A percentile compares a stretch with the other conserved stretches of the same genome.
Conservation (phyloP, 805 yeast species). For the Diddensiella santjacobensis region DNA sequence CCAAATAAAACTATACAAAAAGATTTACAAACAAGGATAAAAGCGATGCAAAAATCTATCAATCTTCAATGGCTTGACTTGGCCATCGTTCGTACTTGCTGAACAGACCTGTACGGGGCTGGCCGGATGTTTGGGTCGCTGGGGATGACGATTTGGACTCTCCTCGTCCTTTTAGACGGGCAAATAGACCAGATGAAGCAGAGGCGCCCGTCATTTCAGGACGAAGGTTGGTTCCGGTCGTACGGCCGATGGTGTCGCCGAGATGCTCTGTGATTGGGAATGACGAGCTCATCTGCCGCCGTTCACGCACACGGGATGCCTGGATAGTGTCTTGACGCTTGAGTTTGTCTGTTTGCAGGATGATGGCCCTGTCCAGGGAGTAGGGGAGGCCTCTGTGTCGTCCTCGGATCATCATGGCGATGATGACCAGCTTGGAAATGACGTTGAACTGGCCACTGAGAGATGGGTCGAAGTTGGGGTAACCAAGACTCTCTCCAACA, state of each 20-base stretch:
- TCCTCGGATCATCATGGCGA: slow-evolving; percentile 90
- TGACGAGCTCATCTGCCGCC: slow-evolving; percentile 15
- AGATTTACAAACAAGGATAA: background rate
- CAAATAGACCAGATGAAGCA: background rate
- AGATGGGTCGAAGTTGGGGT: slow-evolving; percentile 62
- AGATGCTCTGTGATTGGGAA: slow-evolving; percentile 16
- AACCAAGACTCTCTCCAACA: slow-evolving; percentile 89
- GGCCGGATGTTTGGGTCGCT: background rate
- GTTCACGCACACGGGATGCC: slow-evolving; percentile 13
- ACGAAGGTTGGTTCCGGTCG: background rate
- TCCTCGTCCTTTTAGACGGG: background rate
- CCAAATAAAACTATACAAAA: background rate
- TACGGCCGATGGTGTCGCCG: slow-evolving; percentile 1
- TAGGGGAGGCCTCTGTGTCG: slow-evolving; percentile 96
- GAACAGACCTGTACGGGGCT: background rate
- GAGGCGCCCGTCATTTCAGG: background rate
- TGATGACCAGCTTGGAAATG: slow-evolving; percentile 76
- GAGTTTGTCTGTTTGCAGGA: slow-evolving; percentile 64
- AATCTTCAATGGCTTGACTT: background rate
- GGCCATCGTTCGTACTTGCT: slow-evolving; percentile 1
- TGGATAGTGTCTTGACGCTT: slow-evolving; percentile 22
- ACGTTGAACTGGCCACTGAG: slow-evolving; percentile 67
- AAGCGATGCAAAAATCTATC: background rate
- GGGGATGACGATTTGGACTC: background rate
- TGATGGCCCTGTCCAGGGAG: slow-evolving; percentile 87